A percentile compares a stretch with the other conserved stretches of the same genome.
Conservation (phyloP, 2,329 filamentous ascomycete species). For the Colletotrichum siamense region DNA sequence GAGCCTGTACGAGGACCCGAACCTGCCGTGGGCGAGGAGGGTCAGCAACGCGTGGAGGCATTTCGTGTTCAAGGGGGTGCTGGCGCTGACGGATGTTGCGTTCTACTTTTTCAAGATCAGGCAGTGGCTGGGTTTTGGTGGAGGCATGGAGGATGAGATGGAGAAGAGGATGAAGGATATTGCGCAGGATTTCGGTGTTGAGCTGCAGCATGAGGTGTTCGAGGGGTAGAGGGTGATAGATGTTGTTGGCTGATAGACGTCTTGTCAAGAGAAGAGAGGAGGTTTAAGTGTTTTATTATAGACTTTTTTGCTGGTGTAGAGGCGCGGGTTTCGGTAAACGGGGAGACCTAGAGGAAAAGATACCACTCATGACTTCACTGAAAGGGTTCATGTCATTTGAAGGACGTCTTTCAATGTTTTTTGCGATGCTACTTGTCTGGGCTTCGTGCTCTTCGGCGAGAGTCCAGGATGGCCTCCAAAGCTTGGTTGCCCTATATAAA, state of each 20-base stretch:
- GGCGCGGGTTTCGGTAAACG: background rate
- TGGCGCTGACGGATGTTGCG: constrained; percentile 78
- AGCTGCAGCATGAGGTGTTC: constrained; percentile 87
- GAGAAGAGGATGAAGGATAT: constrained; percentile 86
- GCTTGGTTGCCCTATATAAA: rapidly evolving
- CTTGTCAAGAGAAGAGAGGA: background rate
- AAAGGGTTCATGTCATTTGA: background rate
- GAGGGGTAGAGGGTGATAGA: constrained; percentile 65
- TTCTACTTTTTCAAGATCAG: constrained; percentile 83
- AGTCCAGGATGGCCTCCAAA: background rate
- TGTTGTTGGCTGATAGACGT: background rate
- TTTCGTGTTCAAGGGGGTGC: constrained; percentile 78
- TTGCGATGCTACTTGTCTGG: background rate
- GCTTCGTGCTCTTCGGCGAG: rapidly evolving
- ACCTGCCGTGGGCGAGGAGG: constrained; percentile 67
- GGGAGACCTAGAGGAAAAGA: background rate
- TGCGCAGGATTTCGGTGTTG: constrained; percentile 90
- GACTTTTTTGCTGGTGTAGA: background rate
- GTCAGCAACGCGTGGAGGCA: constrained; percentile 77
- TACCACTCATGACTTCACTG: background rate
- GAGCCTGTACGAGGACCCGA: constrained; percentile 77
- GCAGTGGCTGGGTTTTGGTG: constrained; percentile 77
- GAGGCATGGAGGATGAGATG: constrained; percentile 93
- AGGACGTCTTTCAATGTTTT: rapidly evolving
- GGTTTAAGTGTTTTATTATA: background rate